Base-by-base conservation (phyloP, 139 green algal genomes). In the Gonium pectorale region DNA sequence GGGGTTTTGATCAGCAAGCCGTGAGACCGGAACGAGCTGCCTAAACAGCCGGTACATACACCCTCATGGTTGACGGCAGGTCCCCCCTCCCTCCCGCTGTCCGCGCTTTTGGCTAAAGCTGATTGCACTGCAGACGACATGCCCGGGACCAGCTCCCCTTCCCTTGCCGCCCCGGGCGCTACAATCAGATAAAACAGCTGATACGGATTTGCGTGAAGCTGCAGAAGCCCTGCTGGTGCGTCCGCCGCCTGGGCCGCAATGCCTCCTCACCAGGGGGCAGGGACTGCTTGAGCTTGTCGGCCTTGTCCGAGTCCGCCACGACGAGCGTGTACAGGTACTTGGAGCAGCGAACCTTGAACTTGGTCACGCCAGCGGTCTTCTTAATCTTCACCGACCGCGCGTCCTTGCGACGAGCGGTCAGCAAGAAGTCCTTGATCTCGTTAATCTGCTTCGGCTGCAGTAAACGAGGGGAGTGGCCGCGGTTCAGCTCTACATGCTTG, bases 351-450 rank as follows among this genome's bases (percentile, higher is more conserved):
- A 99, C 98, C 95, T 99, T 99, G 96, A 99, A 99, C 96, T 99
- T 99, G 89, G 97, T 99, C 44, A 97, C 90, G 49, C 86, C 85
- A 33, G 87, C 90, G 31, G 91, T 96, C 95, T 99, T 99, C 95
- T 99, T 99, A 88, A 99, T 99, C 93, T 97, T 97, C 17, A 98
- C 96, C 31, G 93, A 98, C 81, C 90, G 87, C 33, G 98, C 98
- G 90, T 99, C 98, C 90, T 99, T 99, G 49, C 98, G 92, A 72
- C 98, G 90, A 22, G 98, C 98, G 60, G 96, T 99, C 83, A 99
- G 92, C 54, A 99, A 93, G 93, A 99, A 99, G 83, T 99, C 97
- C 97, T 99, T 99, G 90, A 99, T 99, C 89, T 99, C 98, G 67
- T 94, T 91, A 83, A 99, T 99, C 86, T 99, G 95, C 91, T 96